phyloP scores from a whole-genome alignment of 805 yeast genomes.

The Lachancea sp. region DNA sequence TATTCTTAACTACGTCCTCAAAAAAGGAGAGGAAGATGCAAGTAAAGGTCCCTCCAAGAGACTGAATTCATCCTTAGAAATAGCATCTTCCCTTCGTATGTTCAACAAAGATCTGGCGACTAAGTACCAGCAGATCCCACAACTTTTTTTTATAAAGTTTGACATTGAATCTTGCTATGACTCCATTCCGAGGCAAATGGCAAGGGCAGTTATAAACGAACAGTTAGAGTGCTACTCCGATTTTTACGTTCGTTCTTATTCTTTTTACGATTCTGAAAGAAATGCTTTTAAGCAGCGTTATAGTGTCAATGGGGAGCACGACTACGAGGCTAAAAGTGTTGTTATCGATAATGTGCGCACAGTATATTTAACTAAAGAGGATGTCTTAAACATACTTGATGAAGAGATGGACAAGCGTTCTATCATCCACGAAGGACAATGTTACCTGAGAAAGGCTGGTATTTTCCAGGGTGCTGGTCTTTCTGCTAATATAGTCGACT shows the following conservation, averaged over 20 bases:
- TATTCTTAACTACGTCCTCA: constrained; percentile 31
- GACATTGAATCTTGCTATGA: constrained; percentile 79
- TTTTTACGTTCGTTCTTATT: constrained; percentile 27
- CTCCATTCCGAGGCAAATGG: constrained; percentile 46
- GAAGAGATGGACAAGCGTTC: constrained; percentile 51
- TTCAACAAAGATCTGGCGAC: constrained; percentile 33
- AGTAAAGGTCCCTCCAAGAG: constrained; percentile 22
- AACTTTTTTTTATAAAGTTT: constrained; percentile 53
- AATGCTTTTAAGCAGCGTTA: constrained; percentile 11
- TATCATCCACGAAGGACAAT: constrained; percentile 34
- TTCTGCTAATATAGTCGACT: constrained; percentile 68
- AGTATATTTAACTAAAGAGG: constrained; percentile 35
- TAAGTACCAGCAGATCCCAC: constrained; percentile 26
- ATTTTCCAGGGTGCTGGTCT: constrained; percentile 80
- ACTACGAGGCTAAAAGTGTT: constrained; percentile 14
- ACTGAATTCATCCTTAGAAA: constrained; percentile 40
- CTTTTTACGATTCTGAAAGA: constrained; percentile 18
- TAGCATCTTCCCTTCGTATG: constrained; percentile 34
- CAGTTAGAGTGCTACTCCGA: constrained; percentile 16
- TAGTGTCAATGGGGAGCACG: constrained; percentile 19
- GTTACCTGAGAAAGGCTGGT: constrained; percentile 53
- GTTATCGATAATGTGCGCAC: constrained; percentile 33
- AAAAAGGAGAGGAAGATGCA: constrained; percentile 23
- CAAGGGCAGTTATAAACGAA: constrained; percentile 32
- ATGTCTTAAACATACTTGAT: constrained; percentile 41